Evolutionary conservation across 371 early-diverging fungal genomes (phyloP), one percentile per base, ranked within the genome.

Genomic region (Mycotypha africana): DNA sequence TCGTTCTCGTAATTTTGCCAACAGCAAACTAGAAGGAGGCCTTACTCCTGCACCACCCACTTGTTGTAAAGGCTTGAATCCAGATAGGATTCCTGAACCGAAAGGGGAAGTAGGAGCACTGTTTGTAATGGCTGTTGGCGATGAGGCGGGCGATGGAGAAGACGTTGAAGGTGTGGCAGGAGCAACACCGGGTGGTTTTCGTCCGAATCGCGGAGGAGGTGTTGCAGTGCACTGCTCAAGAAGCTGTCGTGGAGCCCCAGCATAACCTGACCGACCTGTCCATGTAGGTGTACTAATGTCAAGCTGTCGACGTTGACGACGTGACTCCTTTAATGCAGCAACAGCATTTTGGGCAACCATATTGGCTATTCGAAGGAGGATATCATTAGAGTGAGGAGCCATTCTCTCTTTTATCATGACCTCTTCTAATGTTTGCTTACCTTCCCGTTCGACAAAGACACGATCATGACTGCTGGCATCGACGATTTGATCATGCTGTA

Each of bases 401-500:
- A n/a, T n/a, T n/a, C n/a, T n/a, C n/a, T n/a, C n/a, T n/a, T n/a
- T n/a, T n/a, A n/a, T n/a, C n/a, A n/a, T n/a, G n/a, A n/a, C n/a
- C n/a, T 25, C 44, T 24, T 23, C 15, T 50, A 35, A 34, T 40
- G 36, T 28, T 47, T 48, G 1, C 51, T 50, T 58, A 48, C 92
- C 93, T 70, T 94, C 92, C 15, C 71, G 69, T 42, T 90, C 86
- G 8, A 91, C 74, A 26, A 80, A 67, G 1, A 83, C 47, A n/a
- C 63, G 48, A 33, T 91, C 89, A 5, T 79, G 82, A 4, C 66
- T 76, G 3, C 69, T 63, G 11, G 82, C 71, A 34, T 84, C 81
- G 63, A 93, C 76, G 35, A 95, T 89, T 17, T 76, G 81, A 51
- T 96, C 97, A 53, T 96, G 95, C 39, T 88, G 68, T 17, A 94